Evolutionary conservation across 2,329 filamentous ascomycete genomes (phyloP).

Genomic region (Penicillium sp.): DNA sequence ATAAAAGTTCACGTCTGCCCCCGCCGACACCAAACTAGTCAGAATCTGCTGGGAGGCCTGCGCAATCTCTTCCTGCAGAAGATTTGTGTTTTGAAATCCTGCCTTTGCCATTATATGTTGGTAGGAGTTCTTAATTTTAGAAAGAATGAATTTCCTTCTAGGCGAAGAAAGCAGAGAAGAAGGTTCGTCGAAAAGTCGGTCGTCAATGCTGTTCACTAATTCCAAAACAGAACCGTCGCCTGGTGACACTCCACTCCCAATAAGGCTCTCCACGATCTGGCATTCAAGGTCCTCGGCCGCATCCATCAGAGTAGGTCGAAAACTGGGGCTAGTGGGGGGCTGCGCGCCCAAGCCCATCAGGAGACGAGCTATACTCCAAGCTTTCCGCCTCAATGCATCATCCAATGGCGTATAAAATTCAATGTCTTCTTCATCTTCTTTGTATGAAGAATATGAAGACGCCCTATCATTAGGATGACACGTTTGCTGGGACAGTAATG

Average conservation of each 20-base stretch:
- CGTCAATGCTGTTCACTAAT: background rate
- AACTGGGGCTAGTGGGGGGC: background rate
- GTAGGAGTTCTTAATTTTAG: background rate
- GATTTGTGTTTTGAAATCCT: fast-evolving
- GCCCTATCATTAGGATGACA: too few relatives aligned
- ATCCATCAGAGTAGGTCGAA: background rate
- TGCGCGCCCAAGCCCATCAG: background rate
- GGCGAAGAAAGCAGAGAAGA: background rate
- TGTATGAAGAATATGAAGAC: too few relatives aligned
- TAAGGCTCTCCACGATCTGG: background rate
- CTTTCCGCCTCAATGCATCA: background rate
- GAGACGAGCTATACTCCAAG: background rate
- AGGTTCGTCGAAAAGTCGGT: background rate
- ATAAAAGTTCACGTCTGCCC: background rate
- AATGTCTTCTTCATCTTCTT: background rate
- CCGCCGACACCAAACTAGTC: background rate
- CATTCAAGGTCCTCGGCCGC: background rate
- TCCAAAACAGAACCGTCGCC: background rate
- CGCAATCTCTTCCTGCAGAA: background rate
- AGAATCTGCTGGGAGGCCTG: background rate
- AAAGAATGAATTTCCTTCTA: background rate
- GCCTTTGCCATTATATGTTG: background rate
- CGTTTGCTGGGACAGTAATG: background rate
- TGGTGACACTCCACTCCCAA: background rate
- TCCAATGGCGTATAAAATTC: background rate